Conservation (phyloP, 371 early-diverging fungal genomes). For the Mucor racemosus region DNA sequence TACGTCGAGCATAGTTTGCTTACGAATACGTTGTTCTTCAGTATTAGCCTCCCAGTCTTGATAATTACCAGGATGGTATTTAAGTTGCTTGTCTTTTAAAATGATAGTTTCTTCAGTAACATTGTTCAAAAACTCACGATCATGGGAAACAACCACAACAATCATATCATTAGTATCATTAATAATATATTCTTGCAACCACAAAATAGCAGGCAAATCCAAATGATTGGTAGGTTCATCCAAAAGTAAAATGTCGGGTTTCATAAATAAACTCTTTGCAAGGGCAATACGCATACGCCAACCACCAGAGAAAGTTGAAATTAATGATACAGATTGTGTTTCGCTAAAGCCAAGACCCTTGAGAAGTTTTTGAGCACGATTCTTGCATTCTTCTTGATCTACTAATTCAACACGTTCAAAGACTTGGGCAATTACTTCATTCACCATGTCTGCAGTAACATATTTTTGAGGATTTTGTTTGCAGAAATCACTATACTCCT, state of each 20-base stretch:
- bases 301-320: conserved; percentile 80
- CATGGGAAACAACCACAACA: conserved; percentile 81
- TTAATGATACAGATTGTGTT: conserved; percentile 40
- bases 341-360: conserved; percentile 66
- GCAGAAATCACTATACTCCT: conserved; percentile 47
- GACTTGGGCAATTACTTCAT: conserved; percentile 62
- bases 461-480: conserved; percentile 42
- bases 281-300: conserved; percentile 90
- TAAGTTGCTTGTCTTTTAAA: conserved; percentile 63
- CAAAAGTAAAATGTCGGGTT: conserved; percentile 81
- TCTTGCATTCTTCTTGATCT: conserved; percentile 56
- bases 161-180: conserved; percentile 59
- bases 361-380: conserved; percentile 66
- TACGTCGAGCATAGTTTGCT: conserved; percentile 56
- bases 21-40: conserved; percentile 65
- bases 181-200: conserved; percentile 77
- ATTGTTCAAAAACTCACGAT: conserved; percentile 74
- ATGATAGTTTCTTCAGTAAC: conserved; percentile 77
- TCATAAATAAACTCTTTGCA: conserved; percentile 78
- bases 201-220: conserved; percentile 80
- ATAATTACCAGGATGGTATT: conserved; percentile 78
- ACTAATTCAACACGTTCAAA: conserved; percentile 49
- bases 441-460: conserved; percentile 59
- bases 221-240: conserved; percentile 92
- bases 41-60: conserved; percentile 68